These are phyloP conservation scores for Kodamaea derodonti DNA, from an alignment of 1,139 yeast species.

Conservation along the genomic window DNA sequence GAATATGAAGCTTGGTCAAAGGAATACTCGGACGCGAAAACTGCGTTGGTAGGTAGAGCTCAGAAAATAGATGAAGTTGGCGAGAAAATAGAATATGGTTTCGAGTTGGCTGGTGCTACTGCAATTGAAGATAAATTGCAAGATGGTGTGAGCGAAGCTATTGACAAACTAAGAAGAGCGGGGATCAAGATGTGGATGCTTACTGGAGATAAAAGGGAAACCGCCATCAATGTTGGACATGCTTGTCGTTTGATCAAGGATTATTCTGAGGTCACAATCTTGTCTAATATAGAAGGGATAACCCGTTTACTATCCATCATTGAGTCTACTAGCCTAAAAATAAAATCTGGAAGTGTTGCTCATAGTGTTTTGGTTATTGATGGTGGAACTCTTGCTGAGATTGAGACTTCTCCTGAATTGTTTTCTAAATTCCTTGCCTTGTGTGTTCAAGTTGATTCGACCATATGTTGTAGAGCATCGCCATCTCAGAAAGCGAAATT, in stretches of 20 bases:
- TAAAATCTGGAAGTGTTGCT: constrained; percentile 71
- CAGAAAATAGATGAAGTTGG: constrained; percentile 70
- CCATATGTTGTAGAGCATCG: constrained; percentile 92
- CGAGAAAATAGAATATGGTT: constrained; percentile 58
- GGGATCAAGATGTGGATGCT: constrained; percentile 97
- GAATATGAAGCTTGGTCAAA: constrained; percentile 66
- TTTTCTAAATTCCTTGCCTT: constrained; percentile 76
- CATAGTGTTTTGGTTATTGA: constrained; percentile 93
- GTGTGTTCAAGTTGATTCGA: constrained; percentile 85
- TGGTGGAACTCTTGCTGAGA: constrained; percentile 72
- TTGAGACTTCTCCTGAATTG: constrained; percentile 69
- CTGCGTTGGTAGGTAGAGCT: constrained; percentile 66
- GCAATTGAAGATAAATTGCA: constrained; percentile 97
- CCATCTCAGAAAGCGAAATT: constrained; percentile 94
- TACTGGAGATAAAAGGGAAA: constrained; percentile 96
- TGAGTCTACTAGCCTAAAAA: constrained; percentile 55
- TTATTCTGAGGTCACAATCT: constrained; percentile 80
- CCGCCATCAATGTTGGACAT: constrained; percentile 95
- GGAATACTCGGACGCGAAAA: constrained; percentile 71
- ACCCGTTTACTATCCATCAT: constrained; percentile 52
- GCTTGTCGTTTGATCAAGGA: constrained; percentile 92
- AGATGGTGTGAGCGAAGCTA: constrained; percentile 92
- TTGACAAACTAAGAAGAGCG: constrained; percentile 87
- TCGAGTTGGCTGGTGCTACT: constrained; percentile 83
- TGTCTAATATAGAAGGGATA: constrained; percentile 55